phyloP scores from a whole-genome alignment of 176 grass and related monocot species.

The Alloteropsis semialata region DNA sequence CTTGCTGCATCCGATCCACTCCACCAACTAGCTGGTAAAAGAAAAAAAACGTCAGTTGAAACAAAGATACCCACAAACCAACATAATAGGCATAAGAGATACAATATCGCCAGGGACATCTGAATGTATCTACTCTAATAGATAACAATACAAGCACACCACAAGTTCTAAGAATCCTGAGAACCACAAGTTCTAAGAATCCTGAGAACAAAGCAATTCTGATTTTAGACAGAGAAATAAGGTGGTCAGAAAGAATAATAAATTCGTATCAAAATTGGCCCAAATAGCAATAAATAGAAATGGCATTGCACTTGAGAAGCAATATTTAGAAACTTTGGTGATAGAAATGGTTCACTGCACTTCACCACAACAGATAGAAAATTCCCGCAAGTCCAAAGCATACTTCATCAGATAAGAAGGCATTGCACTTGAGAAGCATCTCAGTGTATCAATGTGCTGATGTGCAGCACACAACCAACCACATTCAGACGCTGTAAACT shows the following conservation, averaged over 20 bases:
- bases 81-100: too few species aligned
- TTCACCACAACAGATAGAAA: not conserved
- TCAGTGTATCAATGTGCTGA: not conserved
- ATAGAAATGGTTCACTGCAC: not conserved
- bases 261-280: too few species aligned
- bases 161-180: not conserved
- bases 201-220: too few species aligned
- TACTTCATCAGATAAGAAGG: not conserved
- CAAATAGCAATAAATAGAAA: not conserved
- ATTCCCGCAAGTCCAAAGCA: not conserved
- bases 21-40: slow-evolving; percentile 80
- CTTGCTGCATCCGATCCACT: slow-evolving; percentile 80
- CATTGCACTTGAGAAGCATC: too few species aligned
- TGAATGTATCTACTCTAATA: too few species aligned
- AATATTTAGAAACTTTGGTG: not conserved
- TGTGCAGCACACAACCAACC: not conserved
- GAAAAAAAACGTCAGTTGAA: slow-evolving; percentile 1
- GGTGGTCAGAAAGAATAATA: not conserved
- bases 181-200: not conserved
- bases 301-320: not conserved
- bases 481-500: not conserved
- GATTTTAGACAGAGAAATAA: not conserved
- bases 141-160: not conserved
- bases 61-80: not conserved
- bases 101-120: too few species aligned